phyloP scores from a whole-genome alignment of 208 protist species.

The Polymyxa betae region DNA sequence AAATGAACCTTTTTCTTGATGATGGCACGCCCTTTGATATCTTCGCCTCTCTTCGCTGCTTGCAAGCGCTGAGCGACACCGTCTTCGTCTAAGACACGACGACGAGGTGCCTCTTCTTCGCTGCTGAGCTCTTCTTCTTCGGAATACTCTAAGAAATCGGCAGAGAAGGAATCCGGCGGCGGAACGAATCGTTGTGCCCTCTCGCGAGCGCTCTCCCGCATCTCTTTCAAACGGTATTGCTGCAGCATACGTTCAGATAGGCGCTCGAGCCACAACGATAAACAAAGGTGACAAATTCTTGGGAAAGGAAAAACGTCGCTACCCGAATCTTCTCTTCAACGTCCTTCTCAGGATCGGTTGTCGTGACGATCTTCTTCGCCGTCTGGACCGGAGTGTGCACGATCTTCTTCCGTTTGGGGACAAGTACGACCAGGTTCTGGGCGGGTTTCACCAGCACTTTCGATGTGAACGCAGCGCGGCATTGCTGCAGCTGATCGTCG shows the following conservation, averaged over 20 bases:
- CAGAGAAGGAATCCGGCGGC: conserved; percentile 27
- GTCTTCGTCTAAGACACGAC: neutral
- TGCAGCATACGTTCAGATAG: neutral
- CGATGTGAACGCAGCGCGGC: neutral
- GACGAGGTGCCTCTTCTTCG: neutral
- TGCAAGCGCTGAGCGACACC: neutral
- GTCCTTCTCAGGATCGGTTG: neutral
- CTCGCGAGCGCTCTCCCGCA: neutral
- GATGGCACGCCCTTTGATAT: neutral
- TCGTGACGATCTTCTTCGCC: conserved; percentile 26
- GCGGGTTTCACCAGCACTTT: conserved; percentile 40
- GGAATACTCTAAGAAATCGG: conserved; percentile 49
- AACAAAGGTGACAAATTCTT: neutral
- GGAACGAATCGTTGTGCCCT: neutral
- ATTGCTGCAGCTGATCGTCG: neutral
- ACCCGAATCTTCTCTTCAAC: conserved; percentile 19
- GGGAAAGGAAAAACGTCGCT: too few species aligned
- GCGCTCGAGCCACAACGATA: neutral
- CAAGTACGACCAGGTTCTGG: neutral
- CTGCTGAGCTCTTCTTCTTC: neutral
- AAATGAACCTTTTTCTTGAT: conserved; percentile 32
- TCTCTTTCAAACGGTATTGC: neutral
- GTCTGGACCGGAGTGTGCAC: conserved; percentile 6
- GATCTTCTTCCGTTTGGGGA: neutral
- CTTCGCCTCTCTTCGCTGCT: neutral